Evolutionary conservation across 1,139 yeast species (phyloP).

Genomic region (Taiozyma sp.): DNA sequence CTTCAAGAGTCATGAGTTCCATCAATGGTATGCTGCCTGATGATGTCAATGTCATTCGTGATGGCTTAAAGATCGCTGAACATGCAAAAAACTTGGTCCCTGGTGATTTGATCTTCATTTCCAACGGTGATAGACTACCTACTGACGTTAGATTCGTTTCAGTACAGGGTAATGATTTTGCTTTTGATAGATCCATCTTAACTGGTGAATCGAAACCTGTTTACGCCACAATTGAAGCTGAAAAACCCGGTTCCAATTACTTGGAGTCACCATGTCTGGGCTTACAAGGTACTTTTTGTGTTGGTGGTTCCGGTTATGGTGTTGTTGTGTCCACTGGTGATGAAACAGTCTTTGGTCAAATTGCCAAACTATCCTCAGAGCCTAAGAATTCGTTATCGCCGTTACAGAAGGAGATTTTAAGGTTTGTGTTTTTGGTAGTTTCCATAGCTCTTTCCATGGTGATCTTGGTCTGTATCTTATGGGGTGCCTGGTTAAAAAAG

Average conservation of each 20-base stretch:
- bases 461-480: constrained; percentile 38
- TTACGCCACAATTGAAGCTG: constrained; percentile 35
- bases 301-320: constrained; percentile 44
- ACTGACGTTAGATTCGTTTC: constrained; percentile 41
- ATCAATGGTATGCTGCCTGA: constrained; percentile 41
- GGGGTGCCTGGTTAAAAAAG: constrained; percentile 43
- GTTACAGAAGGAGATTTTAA: constrained; percentile 40
- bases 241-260: constrained; percentile 31
- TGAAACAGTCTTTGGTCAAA: constrained; percentile 44
- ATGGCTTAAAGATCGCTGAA: constrained; percentile 32
- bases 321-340: constrained; percentile 44
- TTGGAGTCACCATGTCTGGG: constrained; percentile 43
- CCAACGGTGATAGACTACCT: constrained; percentile 45
- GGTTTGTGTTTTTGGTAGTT: constrained; percentile 39
- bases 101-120: constrained; percentile 42
- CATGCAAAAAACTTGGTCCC: constrained; percentile 43
- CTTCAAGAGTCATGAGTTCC: constrained; percentile 46
- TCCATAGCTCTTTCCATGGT: constrained; percentile 35
- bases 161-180: constrained; percentile 34
- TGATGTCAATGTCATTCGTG: constrained; percentile 39
- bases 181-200: constrained; percentile 47
- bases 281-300: constrained; percentile 46
- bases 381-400: constrained; percentile 39
- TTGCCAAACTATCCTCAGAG: constrained; percentile 38
- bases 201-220: constrained; percentile 52